Conservation (phyloP, 805 yeast species). For the Wickerhamiella vanderwaltii region DNA sequence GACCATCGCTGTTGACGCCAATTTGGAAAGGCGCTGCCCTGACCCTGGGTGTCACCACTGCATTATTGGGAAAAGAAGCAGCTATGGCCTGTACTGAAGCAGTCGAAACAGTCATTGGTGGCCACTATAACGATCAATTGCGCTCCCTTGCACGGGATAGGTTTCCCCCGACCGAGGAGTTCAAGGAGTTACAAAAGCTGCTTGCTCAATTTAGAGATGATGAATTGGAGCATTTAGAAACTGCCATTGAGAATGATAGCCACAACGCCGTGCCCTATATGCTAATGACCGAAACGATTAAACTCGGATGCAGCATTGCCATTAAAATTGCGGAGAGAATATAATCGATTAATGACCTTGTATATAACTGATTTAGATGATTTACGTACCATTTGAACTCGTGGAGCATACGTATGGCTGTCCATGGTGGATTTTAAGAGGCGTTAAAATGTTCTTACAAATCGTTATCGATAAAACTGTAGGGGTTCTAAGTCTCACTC, state of each 20-base stretch:
- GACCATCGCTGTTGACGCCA: constrained; percentile 89
- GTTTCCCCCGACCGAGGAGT: constrained; percentile 52
- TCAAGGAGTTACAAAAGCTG: constrained; percentile 43
- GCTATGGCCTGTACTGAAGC: constrained; percentile 99
- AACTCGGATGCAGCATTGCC: constrained; percentile 72
- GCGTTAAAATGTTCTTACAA: too few species aligned
- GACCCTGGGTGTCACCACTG: constrained; percentile 77
- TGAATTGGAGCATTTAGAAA: constrained; percentile 87
- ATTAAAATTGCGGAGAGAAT: constrained; percentile 83
- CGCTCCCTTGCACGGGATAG: constrained; percentile 57
- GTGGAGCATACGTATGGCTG: too few species aligned
- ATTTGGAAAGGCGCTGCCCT: constrained; percentile 87
- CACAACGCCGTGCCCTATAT: constrained; percentile 87
- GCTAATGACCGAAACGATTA: constrained; percentile 77
- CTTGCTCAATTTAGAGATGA: constrained; percentile 80
- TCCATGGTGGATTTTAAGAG: too few species aligned
- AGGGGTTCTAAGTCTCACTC: too few species aligned
- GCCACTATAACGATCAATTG: constrained; percentile 84
- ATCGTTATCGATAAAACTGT: too few species aligned
- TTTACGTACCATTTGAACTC: too few species aligned
- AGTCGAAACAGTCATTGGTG: constrained; percentile 95
- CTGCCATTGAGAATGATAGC: constrained; percentile 86
- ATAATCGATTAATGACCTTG: constrained; percentile 25
- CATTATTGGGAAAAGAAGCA: constrained; percentile 78
- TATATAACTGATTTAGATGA: too few species aligned